These are phyloP conservation scores for Aspergillus conjunctus DNA, from an alignment of 495 filamentous ascomycete genomes.

Conservation along the genomic window DNA sequence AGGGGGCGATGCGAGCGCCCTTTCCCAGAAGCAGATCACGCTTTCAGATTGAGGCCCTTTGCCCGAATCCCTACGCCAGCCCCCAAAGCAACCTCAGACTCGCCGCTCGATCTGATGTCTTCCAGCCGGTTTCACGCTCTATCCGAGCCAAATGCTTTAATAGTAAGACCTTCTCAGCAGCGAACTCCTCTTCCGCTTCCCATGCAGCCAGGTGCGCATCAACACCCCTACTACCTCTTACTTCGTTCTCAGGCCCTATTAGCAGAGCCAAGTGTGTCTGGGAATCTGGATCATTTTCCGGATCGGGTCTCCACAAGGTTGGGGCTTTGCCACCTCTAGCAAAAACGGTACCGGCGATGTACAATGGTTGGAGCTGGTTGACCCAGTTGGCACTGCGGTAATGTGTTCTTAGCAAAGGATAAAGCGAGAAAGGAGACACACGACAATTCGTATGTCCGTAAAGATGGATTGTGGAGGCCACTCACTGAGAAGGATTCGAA, in stretches of 20 bases:
- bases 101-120: conserved; percentile 23
- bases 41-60: too few species aligned
- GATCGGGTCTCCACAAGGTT: too few species aligned
- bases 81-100: conserved; percentile 22
- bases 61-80: conserved; percentile 4
- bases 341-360: background rate
- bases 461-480: background rate
- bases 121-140: conserved; percentile 26
- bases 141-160: conserved; percentile 23
- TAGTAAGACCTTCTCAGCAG: conserved; percentile 22
- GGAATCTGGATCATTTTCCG: too few species aligned
- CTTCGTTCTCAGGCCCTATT: too few species aligned
- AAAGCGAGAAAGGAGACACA: too few species aligned
- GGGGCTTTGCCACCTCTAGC: too few species aligned
- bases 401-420: background rate
- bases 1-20: too few species aligned
- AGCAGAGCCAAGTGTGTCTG: too few species aligned
- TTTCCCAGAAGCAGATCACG: too few species aligned
- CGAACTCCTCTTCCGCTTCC: conserved; percentile 11
- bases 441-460: too few species aligned
- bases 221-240: too few species aligned
- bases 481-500: background rate
- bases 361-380: background rate
- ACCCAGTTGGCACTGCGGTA: background rate
- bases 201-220: too few species aligned